Evolutionary conservation across 352 stramenopile genomes (phyloP).

Genomic region (Chrysophaeum taylorii): DNA sequence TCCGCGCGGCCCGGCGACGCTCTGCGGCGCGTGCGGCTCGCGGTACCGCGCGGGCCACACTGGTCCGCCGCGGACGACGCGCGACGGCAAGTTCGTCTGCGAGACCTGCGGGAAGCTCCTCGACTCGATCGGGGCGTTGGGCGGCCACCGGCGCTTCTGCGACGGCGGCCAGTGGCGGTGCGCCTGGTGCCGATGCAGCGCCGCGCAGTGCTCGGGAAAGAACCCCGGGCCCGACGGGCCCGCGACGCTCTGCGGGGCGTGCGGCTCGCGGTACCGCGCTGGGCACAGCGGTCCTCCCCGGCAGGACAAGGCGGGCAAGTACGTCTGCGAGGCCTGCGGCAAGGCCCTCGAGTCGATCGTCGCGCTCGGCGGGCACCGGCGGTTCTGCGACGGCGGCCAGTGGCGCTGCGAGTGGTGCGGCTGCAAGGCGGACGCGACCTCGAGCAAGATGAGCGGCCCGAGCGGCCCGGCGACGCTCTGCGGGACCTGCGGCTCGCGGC

Average conservation of each 20-base stretch:
- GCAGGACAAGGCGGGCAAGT: background rate
- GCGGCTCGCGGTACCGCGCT: background rate
- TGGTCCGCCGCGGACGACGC: background rate
- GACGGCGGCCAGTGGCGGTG: background rate
- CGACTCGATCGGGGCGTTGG: background rate
- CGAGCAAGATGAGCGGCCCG: background rate
- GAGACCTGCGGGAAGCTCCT: background rate
- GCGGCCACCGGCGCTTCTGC: background rate
- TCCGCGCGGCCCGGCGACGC: background rate
- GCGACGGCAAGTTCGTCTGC: background rate
- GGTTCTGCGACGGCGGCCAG: background rate
- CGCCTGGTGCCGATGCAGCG: background rate
- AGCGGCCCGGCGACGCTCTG: background rate
- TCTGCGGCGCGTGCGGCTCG: background rate
- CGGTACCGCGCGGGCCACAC: background rate
- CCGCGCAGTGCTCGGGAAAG: background rate
- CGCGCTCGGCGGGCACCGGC: background rate
- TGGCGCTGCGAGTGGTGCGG: constrained; percentile 5
- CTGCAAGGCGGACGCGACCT: background rate
- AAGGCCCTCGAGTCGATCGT: background rate
- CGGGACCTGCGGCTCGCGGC: background rate
- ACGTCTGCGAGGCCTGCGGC: background rate
- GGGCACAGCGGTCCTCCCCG: background rate
- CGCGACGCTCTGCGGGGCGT: background rate
- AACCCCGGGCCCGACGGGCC: background rate